A percentile compares a stretch with the other conserved stretches of the same genome.
Evolutionary conservation across 2,329 filamentous ascomycete genomes (phyloP).

Genomic region (Hypoxylon sp.): DNA sequence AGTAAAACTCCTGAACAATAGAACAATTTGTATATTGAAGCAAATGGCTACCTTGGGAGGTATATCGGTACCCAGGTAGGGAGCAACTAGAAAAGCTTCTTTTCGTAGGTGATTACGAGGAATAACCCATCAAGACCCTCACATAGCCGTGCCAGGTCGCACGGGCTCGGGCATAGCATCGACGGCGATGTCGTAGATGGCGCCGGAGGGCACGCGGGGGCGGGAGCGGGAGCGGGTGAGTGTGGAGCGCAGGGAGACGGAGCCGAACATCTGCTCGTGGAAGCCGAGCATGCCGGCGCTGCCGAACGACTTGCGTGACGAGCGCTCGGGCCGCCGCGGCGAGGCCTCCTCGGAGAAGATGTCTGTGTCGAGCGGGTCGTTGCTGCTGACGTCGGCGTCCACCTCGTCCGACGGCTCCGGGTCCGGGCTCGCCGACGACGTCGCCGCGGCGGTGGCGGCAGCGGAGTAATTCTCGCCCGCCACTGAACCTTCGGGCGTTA

Average conservation of each 20-base stretch:
- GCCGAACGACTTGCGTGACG: conserved; percentile 42
- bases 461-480: not conserved
- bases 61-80: too few relatives aligned
- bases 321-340: not conserved
- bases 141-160: conserved; percentile 32
- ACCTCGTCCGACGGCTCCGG: conserved; percentile 28
- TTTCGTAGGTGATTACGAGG: too few relatives aligned
- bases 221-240: conserved; percentile 27
- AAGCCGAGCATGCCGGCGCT: conserved; percentile 45
- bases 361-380: too few relatives aligned
- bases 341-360: not conserved
- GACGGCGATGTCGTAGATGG: not conserved
- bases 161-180: conserved; percentile 2
- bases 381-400: conserved; percentile 2
- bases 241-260: conserved; percentile 36
- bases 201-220: too few relatives aligned
- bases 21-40: too few relatives aligned
- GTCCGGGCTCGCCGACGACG: conserved; percentile 11
- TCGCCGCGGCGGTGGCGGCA: not conserved
- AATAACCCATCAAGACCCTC: too few relatives aligned
- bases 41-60: too few relatives aligned
- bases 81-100: not conserved
- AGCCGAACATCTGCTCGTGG: conserved; percentile 40
- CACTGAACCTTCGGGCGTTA: conserved; percentile 24
- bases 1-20: not conserved